A percentile compares a stretch with the other conserved stretches of the same genome.
These are phyloP conservation scores for Aureobasidium sp. DNA, from an alignment of 2,329 filamentous ascomycete species.

Conservation along the genomic window DNA sequence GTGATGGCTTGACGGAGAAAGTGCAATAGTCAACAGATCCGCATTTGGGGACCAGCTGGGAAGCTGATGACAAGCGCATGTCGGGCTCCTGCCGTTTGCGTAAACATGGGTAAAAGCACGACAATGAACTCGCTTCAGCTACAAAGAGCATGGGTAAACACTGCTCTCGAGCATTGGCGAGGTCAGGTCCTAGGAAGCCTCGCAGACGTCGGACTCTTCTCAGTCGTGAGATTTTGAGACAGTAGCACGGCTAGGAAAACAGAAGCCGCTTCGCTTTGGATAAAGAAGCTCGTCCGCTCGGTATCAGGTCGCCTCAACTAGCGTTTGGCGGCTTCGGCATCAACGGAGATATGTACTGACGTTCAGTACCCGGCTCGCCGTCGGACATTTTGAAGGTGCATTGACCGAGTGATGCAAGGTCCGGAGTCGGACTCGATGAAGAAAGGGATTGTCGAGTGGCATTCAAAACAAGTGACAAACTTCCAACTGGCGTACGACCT, in stretches of 20 bases:
- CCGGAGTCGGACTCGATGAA: constrained; percentile 10
- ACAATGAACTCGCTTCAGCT: too few species aligned
- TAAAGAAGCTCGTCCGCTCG: background rate
- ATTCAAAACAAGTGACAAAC: constrained; percentile 9
- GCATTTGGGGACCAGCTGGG: background rate
- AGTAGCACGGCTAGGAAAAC: too few species aligned
- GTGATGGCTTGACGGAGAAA: constrained; percentile 12
- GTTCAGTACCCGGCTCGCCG: background rate
- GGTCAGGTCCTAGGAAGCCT: too few species aligned
- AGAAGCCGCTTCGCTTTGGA: background rate
- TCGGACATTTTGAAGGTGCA: constrained; percentile 12
- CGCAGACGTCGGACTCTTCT: too few species aligned
- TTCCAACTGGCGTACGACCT: background rate
- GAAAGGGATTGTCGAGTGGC: constrained; percentile 10
- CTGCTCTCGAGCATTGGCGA: too few species aligned
- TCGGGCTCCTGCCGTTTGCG: constrained; percentile 4
- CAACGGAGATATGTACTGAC: constrained; percentile 14
- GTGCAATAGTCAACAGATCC: background rate
- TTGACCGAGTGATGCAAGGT: constrained; percentile 3
- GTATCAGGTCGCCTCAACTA: background rate
- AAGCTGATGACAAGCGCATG: background rate
- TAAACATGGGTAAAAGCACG: background rate
- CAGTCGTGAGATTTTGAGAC: too few species aligned
- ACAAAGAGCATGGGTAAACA: too few species aligned
- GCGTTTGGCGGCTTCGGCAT: constrained; percentile 7